Evolutionary conservation across 2,329 filamentous ascomycete genomes (phyloP), one percentile per base, ranked within the genome.

Genomic region (Diaporthe helianthi): DNA sequence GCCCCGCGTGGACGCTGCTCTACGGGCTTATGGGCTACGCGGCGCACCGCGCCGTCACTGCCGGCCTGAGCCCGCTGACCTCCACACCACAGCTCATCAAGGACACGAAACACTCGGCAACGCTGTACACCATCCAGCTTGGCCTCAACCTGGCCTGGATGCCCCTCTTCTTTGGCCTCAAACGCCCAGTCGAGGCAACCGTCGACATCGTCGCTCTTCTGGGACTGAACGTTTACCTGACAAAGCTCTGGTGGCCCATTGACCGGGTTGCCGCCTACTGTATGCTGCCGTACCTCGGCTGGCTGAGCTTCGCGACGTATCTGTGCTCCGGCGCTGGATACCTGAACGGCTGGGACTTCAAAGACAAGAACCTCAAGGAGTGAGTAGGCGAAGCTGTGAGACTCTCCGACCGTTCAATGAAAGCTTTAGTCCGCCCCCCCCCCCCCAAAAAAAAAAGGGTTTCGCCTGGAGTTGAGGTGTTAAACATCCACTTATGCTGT

Each of bases 261-360:
- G 94, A 98, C 78, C 79, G 84, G 24, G 84, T 89, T 9, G 89
- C 93, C 24, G 92, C 89, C 19, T 94, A 89, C 87, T 84, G 89
- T 73, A 85, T 97, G 80, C 86, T 87, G 29, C 95, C 94, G 0
- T 98, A 98, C 77, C 81, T 97, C 31, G 92, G 84, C 19, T 98
- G 95, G 95, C 81, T 98, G 74, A 84, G 89, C 65, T 98, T 97
- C 77, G 94, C 94, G 38, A 93, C 92, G 0, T 98, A 98, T 77
- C 83, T 98, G 65, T 93, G 89, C 75, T 88, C 87, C 1, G 89
- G 89, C 0, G 85, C 89, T 3, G 90, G 91, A 1, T 83, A 90
- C 72, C 78, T 93, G 79, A 94, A 93, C 77, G 79, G 83, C 60
- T 93, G 91, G 91, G 84, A 88, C 73, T 81, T 92, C 69, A 77